Evolutionary conservation across 257 asterid genomes (phyloP), one percentile per base, ranked within the genome.

Genomic region (Penstemon barbatus): DNA sequence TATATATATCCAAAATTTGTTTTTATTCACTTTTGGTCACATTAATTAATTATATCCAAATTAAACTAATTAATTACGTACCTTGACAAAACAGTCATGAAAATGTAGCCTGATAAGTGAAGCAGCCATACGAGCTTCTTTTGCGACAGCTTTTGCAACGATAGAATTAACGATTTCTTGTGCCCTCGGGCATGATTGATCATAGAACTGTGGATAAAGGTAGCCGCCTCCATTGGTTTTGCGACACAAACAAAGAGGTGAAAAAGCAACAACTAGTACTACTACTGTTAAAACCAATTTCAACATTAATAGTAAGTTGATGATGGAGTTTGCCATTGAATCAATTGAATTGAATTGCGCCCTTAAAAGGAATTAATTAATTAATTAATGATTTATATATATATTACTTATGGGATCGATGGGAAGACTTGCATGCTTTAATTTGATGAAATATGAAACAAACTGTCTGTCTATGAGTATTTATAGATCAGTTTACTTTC

Each of bases 21-120:
- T 40, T 13, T 4, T n/a, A 15, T 15, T 49, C 6, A 51, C 38
- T 13, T 3, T 55, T 25, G 6, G 8, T 55, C 12, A 3, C 33
- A 4, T 3, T 55, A 7, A 7, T 10, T 18, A 0, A 13, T 6
- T 19, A 8, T 3, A 9, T 15, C 18, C 46, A 46, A 25, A 10
- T 4, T 15, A 36, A 12, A 5, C 1, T 11, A 1, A 4, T 3
- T 5, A 5, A 13, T 6, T 9, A 73, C 73, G 37, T 65, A 82
- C 88, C 79, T 77, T 71, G 45, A 80, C 92, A 42, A 86, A 81
- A 55, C 85, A 85, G 68, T 83, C 89, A 6, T 85, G 91, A 10
- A 85, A 85, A 58, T 85, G 88, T 5, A 85, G 81, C 73, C 91
- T 77, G 4, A 83, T 38, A 8, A 84, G 79, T 2, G 92, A 86